These are phyloP conservation scores for Pichia terricola DNA, from an alignment of 1,139 yeast genomes.

Conservation along the genomic window DNA sequence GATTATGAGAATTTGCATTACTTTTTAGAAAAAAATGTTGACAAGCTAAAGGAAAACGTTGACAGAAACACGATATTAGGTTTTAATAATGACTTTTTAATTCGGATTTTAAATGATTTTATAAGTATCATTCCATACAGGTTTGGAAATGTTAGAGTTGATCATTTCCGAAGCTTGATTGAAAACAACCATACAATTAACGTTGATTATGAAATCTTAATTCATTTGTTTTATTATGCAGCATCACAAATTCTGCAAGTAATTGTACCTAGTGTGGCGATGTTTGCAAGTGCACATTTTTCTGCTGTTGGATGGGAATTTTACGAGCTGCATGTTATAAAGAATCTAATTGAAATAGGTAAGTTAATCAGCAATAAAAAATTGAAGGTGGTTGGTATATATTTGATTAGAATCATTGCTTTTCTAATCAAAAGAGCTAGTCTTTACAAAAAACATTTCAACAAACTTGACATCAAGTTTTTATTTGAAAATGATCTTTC, in stretches of 20 bases:
- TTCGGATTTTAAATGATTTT: conserved; percentile 8
- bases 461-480: neutral
- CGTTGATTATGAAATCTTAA: conserved; percentile 4
- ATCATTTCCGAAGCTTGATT: neutral
- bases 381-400: conserved; percentile 2
- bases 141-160: conserved; percentile 1
- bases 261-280: conserved; percentile 2
- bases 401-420: conserved; percentile 4
- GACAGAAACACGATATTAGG: conserved; percentile 2
- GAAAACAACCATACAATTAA: neutral
- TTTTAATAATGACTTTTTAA: conserved; percentile 5
- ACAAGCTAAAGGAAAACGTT: neutral
- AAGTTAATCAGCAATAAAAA: neutral
- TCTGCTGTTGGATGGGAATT: conserved; percentile 11
- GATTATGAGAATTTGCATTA: conserved; percentile 5
- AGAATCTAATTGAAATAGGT: conserved; percentile 1
- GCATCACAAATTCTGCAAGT: conserved; percentile 1
- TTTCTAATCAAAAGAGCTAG: conserved; percentile 5
- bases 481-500: neutral
- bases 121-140: conserved; percentile 9
- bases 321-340: neutral
- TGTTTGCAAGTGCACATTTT: conserved; percentile 7
- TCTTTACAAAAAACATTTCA: conserved; percentile 1
- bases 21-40: conserved; percentile 3
- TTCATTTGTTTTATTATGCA: conserved; percentile 6